phyloP scores from a whole-genome alignment of 208 protist species.

The Leishmania amazonensis region DNA sequence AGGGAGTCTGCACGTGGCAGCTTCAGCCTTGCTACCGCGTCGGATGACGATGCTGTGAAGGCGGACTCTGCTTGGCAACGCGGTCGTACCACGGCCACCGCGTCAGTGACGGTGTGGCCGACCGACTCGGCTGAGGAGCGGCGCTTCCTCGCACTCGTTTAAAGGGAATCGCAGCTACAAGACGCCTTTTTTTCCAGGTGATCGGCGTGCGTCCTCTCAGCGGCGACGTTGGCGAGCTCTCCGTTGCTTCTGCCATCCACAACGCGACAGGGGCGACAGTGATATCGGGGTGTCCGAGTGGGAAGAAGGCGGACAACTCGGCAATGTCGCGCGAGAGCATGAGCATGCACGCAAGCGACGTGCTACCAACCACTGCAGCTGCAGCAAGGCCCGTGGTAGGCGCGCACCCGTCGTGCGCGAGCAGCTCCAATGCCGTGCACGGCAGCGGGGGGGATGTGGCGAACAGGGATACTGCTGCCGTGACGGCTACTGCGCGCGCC shows the following conservation, averaged over 20 bases:
- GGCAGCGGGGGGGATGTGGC: neutral
- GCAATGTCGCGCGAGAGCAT: constrained; percentile 1
- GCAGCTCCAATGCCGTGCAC: neutral
- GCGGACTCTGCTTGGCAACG: neutral
- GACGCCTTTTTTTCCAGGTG: constrained; percentile 1
- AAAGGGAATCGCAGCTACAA: constrained; percentile 6
- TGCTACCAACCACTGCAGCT: neutral
- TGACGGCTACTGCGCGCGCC: neutral
- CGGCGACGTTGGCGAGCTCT: constrained; percentile 3
- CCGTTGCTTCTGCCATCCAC: constrained; percentile 4
- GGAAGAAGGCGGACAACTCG: neutral
- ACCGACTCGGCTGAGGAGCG: neutral
- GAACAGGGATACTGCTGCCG: neutral
- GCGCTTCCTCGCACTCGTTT: neutral
- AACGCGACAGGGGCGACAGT: constrained; percentile 5
- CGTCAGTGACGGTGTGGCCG: neutral
- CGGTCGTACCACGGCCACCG: neutral
- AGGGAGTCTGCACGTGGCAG: neutral
- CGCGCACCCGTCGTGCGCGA: neutral
- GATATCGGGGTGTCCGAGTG: constrained; percentile 1
- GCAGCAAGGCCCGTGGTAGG: neutral
- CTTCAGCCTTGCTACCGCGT: neutral
- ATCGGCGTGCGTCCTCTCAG: constrained; percentile 1
- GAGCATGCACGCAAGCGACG: neutral
- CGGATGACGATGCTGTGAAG: neutral